These are phyloP conservation scores for Carex parvula DNA, from an alignment of 176 grass and related monocot species.

Conservation along the genomic window DNA sequence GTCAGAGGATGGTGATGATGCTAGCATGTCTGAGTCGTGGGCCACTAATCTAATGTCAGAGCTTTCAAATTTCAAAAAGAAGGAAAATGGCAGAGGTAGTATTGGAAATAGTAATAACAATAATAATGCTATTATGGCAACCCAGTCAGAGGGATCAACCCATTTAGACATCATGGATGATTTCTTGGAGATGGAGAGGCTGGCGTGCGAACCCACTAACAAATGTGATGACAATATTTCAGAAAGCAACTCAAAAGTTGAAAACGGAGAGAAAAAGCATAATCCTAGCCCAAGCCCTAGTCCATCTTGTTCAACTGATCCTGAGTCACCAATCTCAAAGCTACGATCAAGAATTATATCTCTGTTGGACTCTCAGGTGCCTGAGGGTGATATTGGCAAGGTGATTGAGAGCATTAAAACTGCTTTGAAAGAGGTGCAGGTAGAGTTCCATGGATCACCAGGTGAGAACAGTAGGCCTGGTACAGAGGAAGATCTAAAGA, in stretches of 20 bases:
- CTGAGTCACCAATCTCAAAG: slow-evolving; percentile 36
- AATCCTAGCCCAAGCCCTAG: slow-evolving; percentile 14
- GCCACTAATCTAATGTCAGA: slow-evolving; percentile 76
- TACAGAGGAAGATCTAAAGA: slow-evolving; percentile 56
- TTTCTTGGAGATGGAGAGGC: slow-evolving; percentile 98
- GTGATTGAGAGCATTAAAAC: slow-evolving; percentile 61
- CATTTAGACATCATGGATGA: slow-evolving; percentile 98
- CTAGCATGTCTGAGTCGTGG: slow-evolving; percentile 82
- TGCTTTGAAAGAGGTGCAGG: slow-evolving; percentile 78
- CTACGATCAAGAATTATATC: slow-evolving; percentile 76
- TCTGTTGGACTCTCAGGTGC: slow-evolving; percentile 56
- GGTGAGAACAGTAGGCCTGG: slow-evolving; percentile 31
- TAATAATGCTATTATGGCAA: slow-evolving; percentile 27
- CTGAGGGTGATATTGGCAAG: slow-evolving; percentile 49
- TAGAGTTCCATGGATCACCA: slow-evolving; percentile 43
- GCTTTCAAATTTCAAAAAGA: slow-evolving; percentile 81
- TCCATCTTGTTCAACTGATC: slow-evolving; percentile 36
- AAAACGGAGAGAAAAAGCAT: slow-evolving; percentile 34
- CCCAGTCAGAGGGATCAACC: slow-evolving; percentile 50
- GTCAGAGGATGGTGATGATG: slow-evolving; percentile 99
- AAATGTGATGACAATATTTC: slow-evolving; percentile 41
- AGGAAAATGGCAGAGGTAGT: slow-evolving; percentile 53
- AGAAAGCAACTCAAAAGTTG: slow-evolving; percentile 54
- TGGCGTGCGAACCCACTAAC: slow-evolving; percentile 66
- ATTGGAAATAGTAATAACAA: slow-evolving; percentile 61